A percentile compares a stretch with the other conserved stretches of the same genome.
These are phyloP conservation scores for Pseudocercospora vitis DNA, from an alignment of 2,329 filamentous ascomycete species.

Conservation along the genomic window DNA sequence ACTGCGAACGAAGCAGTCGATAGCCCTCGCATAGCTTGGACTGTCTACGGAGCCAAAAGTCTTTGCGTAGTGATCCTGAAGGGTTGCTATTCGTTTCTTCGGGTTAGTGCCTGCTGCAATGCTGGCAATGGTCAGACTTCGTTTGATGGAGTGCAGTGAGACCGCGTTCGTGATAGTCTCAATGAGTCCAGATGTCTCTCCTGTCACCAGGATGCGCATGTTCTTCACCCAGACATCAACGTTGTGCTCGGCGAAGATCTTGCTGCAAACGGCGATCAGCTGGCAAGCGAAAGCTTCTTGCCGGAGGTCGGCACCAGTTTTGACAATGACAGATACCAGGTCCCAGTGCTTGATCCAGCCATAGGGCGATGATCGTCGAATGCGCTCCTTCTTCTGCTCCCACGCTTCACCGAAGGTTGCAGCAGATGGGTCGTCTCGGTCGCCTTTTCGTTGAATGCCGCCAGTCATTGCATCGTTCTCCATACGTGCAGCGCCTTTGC, in stretches of 20 bases:
- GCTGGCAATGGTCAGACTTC: conserved; percentile 73
- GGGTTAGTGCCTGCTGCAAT: conserved; percentile 73
- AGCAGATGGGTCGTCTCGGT: conserved; percentile 81
- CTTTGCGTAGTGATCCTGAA: conserved; percentile 79
- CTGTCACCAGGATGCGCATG: conserved; percentile 83
- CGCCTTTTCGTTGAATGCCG: conserved; percentile 75
- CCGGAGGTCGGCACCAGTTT: conserved; percentile 72
- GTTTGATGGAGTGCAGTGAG: conserved; percentile 81
- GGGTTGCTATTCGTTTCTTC: conserved; percentile 73
- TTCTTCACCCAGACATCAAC: conserved; percentile 84
- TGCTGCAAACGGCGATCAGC: conserved; percentile 76
- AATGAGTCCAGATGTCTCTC: conserved; percentile 79
- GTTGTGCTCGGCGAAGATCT: conserved; percentile 74
- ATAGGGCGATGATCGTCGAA: conserved; percentile 78
- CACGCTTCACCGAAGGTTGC: conserved; percentile 86
- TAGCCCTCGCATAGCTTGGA: conserved; percentile 67
- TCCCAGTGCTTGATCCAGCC: conserved; percentile 92
- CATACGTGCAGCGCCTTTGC: conserved; percentile 78
- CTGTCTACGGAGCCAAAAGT: conserved; percentile 70
- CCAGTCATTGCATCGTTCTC: conserved; percentile 87
- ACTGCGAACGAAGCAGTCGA: conserved; percentile 78
- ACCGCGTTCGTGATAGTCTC: conserved; percentile 88
- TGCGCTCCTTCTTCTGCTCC: conserved; percentile 80
- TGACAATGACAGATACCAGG: conserved; percentile 81
- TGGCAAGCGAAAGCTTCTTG: conserved; percentile 88